Base-by-base conservation (phyloP, 2,329 filamentous ascomycete species). In the Ceratocystis papillata region DNA sequence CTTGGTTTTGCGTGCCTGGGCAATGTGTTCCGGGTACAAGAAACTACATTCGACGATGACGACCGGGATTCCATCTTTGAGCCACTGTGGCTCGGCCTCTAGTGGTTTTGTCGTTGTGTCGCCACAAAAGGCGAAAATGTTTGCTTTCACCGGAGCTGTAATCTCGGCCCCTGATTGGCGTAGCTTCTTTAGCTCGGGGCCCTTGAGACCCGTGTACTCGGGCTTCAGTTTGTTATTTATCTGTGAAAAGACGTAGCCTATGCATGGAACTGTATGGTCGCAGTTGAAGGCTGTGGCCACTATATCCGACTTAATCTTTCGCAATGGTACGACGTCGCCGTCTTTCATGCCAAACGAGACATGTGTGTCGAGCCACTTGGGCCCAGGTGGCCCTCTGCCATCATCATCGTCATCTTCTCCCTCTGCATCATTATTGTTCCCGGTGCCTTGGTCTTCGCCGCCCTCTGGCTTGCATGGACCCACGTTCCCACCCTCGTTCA, bases 31-130 rank as follows among this genome's bases (percentile, higher is more conserved):
- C 48, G 77, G 75, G 37, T 73, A 73, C 37, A 80, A 65, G 68
- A 81, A 80, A 66, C 77, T 80, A 70, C 79, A 80, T 71, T 81
- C 79, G 0, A 78, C 79, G 46, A 81, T 77, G 63, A 80, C 78
- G 4, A 80, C 77, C 5, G 75, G 73, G 15, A 80, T 74, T 0
- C 73, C 77, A 0, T 71, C 70, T 1, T 67, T 62, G 33, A 80
- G 67, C 77, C 78, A 80, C 28, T 70, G 68, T 0, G 77, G 77
- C 63, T 72, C 76, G 0, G 71, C 70, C 10, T 74, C 75, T 6
- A 80, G 72, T 3, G 75, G 76, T 17, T 71, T 70, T 3, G 77
- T 73, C 1, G 78, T 79, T 0, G 77, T 79, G 69, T 80, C 79
- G 5, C 79, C 79, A 3, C 80, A 71, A 64, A 80, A 81, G 10